Conservation (phyloP, 2,329 filamentous ascomycete species). For the Monosporascus sp. region DNA sequence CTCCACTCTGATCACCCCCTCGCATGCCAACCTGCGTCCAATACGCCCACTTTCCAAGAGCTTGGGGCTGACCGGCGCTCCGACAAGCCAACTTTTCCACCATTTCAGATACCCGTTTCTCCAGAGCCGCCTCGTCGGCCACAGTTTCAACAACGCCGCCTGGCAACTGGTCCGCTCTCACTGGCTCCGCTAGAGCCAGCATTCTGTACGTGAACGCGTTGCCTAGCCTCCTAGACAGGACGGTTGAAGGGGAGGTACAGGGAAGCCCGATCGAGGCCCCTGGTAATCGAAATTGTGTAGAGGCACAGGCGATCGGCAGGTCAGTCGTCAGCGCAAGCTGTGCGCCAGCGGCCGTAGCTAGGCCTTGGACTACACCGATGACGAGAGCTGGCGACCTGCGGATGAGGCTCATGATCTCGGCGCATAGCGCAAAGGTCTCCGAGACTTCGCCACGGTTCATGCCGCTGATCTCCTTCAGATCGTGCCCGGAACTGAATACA, state of each 20-base stretch:
- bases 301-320: slow-evolving; percentile 18
- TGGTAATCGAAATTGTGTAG: slow-evolving; percentile 20
- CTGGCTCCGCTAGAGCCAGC: slow-evolving; percentile 23
- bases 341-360: slow-evolving; percentile 26
- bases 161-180: slow-evolving; percentile 17
- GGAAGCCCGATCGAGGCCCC: slow-evolving; percentile 25
- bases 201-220: slow-evolving; percentile 21
- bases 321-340: slow-evolving; percentile 29
- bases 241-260: slow-evolving; percentile 25
- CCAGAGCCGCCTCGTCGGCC: slow-evolving; percentile 12
- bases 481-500: slow-evolving; percentile 28
- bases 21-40: slow-evolving; percentile 25
- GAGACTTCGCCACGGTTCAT: slow-evolving; percentile 6
- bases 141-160: slow-evolving; percentile 21
- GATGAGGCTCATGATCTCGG: slow-evolving; percentile 26
- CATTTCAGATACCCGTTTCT: slow-evolving; percentile 18
- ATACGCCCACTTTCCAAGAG: slow-evolving; percentile 30
- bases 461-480: slow-evolving; percentile 20
- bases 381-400: slow-evolving; percentile 25
- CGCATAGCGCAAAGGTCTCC: slow-evolving; percentile 23
- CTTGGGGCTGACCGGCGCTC: slow-evolving; percentile 22
- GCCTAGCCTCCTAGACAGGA: slow-evolving; percentile 20
- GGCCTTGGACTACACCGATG: slow-evolving; percentile 25
- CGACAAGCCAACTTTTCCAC: slow-evolving; percentile 13
- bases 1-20: too few relatives aligned